A percentile compares a stretch with the other conserved stretches of the same genome.
Conservation (phyloP, 306 rosid species). For the Mimosa bimucronata region DNA sequence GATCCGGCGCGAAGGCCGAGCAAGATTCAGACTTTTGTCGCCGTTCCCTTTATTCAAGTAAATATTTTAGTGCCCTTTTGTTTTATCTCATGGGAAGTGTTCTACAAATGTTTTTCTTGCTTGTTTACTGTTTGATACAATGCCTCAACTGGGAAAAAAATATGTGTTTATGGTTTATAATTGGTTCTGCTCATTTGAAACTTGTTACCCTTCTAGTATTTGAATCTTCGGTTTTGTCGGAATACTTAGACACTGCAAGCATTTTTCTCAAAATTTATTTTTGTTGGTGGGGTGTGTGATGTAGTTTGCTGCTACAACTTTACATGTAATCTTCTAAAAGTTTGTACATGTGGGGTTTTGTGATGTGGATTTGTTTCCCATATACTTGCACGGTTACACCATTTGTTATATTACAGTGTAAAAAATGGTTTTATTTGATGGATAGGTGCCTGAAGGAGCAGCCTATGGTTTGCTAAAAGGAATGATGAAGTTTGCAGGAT, state of each 20-base stretch:
- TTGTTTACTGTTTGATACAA: conserved; percentile 38
- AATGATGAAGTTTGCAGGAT: conserved; percentile 71
- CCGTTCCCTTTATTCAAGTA: conserved; percentile 37
- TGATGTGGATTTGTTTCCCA: neutral
- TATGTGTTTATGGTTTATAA: neutral
- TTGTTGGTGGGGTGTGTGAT: neutral
- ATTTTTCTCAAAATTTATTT: neutral
- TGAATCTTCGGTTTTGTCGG: neutral
- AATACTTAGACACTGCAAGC: conserved; percentile 6
- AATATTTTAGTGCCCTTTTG: conserved; percentile 12
- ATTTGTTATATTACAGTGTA: conserved; percentile 8
- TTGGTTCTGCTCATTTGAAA: neutral
- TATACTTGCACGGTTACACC: neutral
- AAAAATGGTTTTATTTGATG: conserved; percentile 40
- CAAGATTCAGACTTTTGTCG: neutral
- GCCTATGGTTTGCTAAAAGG: conserved; percentile 48
- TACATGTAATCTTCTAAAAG: neutral
- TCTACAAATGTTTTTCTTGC: conserved; percentile 14
- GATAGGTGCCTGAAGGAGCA: conserved; percentile 46
- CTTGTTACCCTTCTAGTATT: neutral
- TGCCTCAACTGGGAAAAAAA: conserved; percentile 5
- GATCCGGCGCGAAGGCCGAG: conserved; percentile 33
- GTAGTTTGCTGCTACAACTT: neutral
- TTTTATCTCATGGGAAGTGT: neutral
- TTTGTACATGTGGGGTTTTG: neutral